Base-by-base conservation (phyloP, 2,329 filamentous ascomycete species). In the Diplodia scrobiculata region DNA sequence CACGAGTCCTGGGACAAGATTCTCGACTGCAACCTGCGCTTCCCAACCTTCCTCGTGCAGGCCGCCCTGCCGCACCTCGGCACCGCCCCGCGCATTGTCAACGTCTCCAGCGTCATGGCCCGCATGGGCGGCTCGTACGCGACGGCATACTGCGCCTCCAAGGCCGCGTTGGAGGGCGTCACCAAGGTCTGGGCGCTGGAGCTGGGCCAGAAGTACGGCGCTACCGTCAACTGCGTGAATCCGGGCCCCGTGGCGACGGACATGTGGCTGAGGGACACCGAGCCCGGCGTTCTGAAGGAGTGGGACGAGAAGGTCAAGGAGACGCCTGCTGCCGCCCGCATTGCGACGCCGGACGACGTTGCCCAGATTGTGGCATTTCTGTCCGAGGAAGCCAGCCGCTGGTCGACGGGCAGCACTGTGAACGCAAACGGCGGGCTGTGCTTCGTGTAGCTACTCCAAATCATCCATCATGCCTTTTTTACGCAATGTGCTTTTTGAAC, bases 181-280 rank as follows among this genome's bases (percentile, higher is more conserved):
- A 41, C 34, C 0, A 1, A 45, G 0, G 47, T 13, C 0, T 67
- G 48, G 65, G 19, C 36, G n/a, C 0, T 7, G 1, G 65, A 66
- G 50, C 27, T 66, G 25, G 55, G 29, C 11, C 54, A 67, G 9
- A 6, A 21, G 17, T 34, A 34, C 19, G 52, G 52, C 29, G 38
- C 19, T 50, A 67, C 65, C 11, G 65, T 67, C 29, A 67, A 67
- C 32, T 41, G 59, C 5, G 59, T 67, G 14, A 67, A 67, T 47
- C 65, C 65, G 11, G 59, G 65, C 3, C 65, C 65, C 0, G 65
- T 67, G 9, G 48, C 25, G 14, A 67, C 65, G 5, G 65, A 67
- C 2, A 67, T 67, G 65, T 67, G 21, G 21, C 21, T 21, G 21
- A 21, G 21, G 21, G 21, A 21, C 21, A 21, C 21, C 21, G 21